A percentile compares a stretch with the other conserved stretches of the same genome.
Evolutionary conservation across 495 filamentous ascomycete genomes (phyloP).

Genomic region (Talaromyces nanjingensis): DNA sequence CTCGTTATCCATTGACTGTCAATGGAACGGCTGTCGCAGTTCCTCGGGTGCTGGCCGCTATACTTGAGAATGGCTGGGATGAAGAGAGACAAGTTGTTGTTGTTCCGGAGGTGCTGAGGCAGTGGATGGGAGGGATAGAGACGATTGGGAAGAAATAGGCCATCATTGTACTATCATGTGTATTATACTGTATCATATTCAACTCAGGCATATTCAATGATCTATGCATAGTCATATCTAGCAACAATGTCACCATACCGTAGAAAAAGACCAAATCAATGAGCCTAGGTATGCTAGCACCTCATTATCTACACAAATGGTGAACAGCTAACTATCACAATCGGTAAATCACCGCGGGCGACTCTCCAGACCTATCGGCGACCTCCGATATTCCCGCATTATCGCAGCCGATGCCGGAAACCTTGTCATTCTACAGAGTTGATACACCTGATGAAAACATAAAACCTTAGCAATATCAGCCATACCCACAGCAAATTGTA

Average conservation of each 20-base stretch:
- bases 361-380: neutral
- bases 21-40: constrained; percentile 94
- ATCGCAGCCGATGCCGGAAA: neutral
- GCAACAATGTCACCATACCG: neutral
- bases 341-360: neutral
- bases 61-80: constrained; percentile 92
- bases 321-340: neutral
- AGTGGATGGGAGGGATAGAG: constrained; percentile 73
- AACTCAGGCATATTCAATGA: too few species aligned
- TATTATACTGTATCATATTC: neutral
- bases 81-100: constrained; percentile 53
- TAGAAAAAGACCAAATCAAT: neutral
- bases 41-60: constrained; percentile 77
- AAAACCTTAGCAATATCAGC: neutral
- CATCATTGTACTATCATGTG: neutral
- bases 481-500: neutral
- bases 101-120: constrained; percentile 70
- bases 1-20: constrained; percentile 71
- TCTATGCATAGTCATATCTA: too few species aligned
- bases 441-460: neutral
- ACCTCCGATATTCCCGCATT: neutral
- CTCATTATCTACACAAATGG: neutral
- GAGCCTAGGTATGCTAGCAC: neutral
- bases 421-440: neutral
- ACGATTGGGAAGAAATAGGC: constrained; percentile 40